phyloP scores from a whole-genome alignment of 129 eudicot species.

The Kitagawia praeruptora region DNA sequence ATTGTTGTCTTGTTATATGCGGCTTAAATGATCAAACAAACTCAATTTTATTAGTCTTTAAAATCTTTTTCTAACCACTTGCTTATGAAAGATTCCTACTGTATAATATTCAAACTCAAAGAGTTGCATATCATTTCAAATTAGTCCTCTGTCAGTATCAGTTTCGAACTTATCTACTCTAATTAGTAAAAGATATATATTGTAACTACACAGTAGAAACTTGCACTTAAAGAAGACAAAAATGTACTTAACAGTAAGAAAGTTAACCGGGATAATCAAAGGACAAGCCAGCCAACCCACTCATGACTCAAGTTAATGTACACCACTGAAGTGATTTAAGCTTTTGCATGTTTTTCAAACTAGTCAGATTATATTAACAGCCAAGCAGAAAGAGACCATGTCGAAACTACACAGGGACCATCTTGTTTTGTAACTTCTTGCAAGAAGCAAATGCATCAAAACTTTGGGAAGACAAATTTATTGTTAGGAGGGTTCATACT shows the following conservation, averaged over 20 bases:
- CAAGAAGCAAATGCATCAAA: neutral
- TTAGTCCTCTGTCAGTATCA: neutral
- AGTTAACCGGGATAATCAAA: neutral
- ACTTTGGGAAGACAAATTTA: neutral
- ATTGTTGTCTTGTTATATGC: neutral
- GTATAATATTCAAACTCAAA: neutral
- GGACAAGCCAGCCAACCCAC: neutral
- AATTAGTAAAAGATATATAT: neutral
- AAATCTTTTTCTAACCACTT: neutral
- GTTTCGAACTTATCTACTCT: neutral
- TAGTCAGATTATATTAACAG: neutral
- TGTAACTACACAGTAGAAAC: no score
- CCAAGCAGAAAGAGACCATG: neutral
- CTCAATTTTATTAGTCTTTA: neutral
- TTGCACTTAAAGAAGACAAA: no score
- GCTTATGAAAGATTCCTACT: neutral
- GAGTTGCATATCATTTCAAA: neutral
- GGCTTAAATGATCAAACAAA: neutral
- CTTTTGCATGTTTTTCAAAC: neutral
- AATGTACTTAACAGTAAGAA: neutral
- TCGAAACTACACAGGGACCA: neutral
- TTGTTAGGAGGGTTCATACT: neutral
- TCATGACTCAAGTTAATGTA: neutral
- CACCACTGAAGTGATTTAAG: neutral
- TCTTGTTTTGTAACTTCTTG: neutral